These are phyloP conservation scores for Yarrowia porcina DNA, from an alignment of 805 yeast genomes.

Conservation along the genomic window DNA sequence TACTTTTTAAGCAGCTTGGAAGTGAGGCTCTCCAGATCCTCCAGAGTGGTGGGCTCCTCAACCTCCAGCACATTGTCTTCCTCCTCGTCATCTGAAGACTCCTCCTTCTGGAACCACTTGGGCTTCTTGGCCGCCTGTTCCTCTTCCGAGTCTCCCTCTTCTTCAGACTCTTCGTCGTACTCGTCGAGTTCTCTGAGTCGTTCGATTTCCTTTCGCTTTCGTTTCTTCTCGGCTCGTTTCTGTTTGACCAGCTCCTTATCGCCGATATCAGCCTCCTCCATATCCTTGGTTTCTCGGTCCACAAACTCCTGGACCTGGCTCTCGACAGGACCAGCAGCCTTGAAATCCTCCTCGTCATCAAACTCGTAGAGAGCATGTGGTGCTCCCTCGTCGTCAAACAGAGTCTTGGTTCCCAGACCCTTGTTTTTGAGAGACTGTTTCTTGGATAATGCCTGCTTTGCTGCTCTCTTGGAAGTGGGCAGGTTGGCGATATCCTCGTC, in stretches of 20 bases:
- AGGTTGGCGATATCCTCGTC: slow-evolving; percentile 43
- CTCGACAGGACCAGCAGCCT: slow-evolving; percentile 61
- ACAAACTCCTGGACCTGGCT: slow-evolving; percentile 67
- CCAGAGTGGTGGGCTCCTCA: slow-evolving; percentile 85
- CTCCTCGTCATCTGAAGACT: slow-evolving; percentile 35
- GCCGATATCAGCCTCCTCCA: slow-evolving; percentile 67
- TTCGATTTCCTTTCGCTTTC: slow-evolving; percentile 75
- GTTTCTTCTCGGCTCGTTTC: slow-evolving; percentile 82
- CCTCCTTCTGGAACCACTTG: slow-evolving; percentile 43
- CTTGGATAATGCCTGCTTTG: slow-evolving; percentile 82
- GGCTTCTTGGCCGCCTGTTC: slow-evolving; percentile 39
- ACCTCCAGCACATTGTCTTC: slow-evolving; percentile 57
- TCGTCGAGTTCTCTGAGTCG: slow-evolving; percentile 35
- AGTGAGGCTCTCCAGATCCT: slow-evolving; percentile 76
- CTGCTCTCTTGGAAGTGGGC: slow-evolving; percentile 78
- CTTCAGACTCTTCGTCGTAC: slow-evolving; percentile 27
- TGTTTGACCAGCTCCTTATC: slow-evolving; percentile 77
- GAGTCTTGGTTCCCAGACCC: slow-evolving; percentile 72
- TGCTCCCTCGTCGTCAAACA: slow-evolving; percentile 90
- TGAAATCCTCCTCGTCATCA: slow-evolving; percentile 85
- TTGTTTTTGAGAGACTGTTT: slow-evolving; percentile 61
- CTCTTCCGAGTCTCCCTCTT: slow-evolving; percentile 34
- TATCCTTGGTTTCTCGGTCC: slow-evolving; percentile 58
- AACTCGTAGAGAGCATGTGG: slow-evolving; percentile 91
- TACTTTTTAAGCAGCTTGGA: slow-evolving; percentile 31